Conservation (phyloP, 768 basidiomycete genomes). For the Paxillus rubicundulus region DNA sequence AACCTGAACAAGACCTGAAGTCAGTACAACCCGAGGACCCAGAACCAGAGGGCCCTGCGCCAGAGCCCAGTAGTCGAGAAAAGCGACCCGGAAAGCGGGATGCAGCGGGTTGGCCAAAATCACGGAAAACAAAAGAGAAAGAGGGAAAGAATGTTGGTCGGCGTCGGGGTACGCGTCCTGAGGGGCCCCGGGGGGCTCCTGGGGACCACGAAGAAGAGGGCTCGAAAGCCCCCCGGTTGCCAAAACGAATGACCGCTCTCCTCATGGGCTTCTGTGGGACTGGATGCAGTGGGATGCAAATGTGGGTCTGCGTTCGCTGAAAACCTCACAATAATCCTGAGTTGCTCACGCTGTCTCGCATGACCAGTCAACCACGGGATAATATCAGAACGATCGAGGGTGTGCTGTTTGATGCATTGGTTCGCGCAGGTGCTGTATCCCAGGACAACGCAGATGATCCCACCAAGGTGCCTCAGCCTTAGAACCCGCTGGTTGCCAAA, state of each 20-base stretch:
- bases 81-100: slow-evolving; percentile 18
- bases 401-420: slow-evolving; percentile 81
- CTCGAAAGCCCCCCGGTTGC: slow-evolving; percentile 55
- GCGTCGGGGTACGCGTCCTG: slow-evolving; percentile 43
- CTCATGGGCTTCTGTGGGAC: slow-evolving; percentile 91
- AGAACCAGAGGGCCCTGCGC: neutral
- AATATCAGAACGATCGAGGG: slow-evolving; percentile 84
- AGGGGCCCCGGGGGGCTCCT: slow-evolving; percentile 28
- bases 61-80: neutral
- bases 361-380: slow-evolving; percentile 58
- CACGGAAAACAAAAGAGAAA: slow-evolving; percentile 37
- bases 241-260: slow-evolving; percentile 83
- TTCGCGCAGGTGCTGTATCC: slow-evolving; percentile 90
- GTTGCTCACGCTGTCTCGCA: neutral
- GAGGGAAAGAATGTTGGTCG: slow-evolving; percentile 36
- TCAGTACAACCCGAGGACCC: neutral
- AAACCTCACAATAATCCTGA: neutral
- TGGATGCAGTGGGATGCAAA: slow-evolving; percentile 93
- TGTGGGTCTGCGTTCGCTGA: slow-evolving; percentile 55
- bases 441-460: slow-evolving; percentile 91
- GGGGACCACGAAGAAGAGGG: slow-evolving; percentile 15
- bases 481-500: neutral
- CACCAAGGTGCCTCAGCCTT: slow-evolving; percentile 58
- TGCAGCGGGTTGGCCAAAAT: slow-evolving; percentile 32
- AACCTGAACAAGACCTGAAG: slow-evolving; percentile 5